A percentile compares a stretch with the other conserved stretches of the same genome.
These are phyloP conservation scores for Globisporangium nunn DNA, from an alignment of 352 stramenopile genomes.

Conservation along the genomic window DNA sequence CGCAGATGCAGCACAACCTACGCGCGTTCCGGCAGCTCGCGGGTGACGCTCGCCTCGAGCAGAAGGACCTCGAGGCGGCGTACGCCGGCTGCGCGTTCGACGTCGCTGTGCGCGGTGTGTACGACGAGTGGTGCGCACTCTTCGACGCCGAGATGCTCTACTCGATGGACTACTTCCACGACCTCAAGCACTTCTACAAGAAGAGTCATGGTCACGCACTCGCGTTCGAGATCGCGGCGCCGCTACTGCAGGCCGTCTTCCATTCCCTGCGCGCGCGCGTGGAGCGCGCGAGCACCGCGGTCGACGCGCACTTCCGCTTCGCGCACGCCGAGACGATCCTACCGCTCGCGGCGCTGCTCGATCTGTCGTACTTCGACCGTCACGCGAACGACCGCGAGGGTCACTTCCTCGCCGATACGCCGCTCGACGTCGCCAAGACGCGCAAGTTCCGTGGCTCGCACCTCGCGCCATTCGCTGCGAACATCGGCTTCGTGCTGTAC, in stretches of 20 bases:
- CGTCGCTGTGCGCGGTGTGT: constrained; percentile 36
- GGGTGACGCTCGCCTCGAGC: constrained; percentile 14
- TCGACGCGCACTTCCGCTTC: constrained; percentile 77
- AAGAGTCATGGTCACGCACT: constrained; percentile 73
- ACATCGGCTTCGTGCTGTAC: constrained; percentile 81
- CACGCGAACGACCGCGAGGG: constrained; percentile 43
- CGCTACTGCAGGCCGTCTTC: constrained; percentile 62
- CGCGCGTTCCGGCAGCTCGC: constrained; percentile 28
- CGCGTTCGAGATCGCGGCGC: constrained; percentile 66
- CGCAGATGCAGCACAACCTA: constrained; percentile 50
- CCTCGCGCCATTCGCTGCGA: constrained; percentile 67
- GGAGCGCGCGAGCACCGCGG: not conserved
- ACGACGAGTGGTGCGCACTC: constrained; percentile 60
- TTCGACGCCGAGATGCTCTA: constrained; percentile 57
- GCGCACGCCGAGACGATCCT: constrained; percentile 81
- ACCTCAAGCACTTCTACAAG: constrained; percentile 84
- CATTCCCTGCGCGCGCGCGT: constrained; percentile 40
- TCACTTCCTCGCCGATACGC: constrained; percentile 54
- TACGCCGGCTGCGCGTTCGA: constrained; percentile 82
- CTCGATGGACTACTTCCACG: constrained; percentile 83
- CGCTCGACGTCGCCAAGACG: constrained; percentile 33
- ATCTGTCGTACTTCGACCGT: constrained; percentile 63
- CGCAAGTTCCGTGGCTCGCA: constrained; percentile 52
- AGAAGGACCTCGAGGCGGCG: constrained; percentile 67
- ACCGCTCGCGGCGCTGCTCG: constrained; percentile 63